Base-by-base conservation (phyloP, 2,329 filamentous ascomycete genomes). In the Huntiella savannae region DNA sequence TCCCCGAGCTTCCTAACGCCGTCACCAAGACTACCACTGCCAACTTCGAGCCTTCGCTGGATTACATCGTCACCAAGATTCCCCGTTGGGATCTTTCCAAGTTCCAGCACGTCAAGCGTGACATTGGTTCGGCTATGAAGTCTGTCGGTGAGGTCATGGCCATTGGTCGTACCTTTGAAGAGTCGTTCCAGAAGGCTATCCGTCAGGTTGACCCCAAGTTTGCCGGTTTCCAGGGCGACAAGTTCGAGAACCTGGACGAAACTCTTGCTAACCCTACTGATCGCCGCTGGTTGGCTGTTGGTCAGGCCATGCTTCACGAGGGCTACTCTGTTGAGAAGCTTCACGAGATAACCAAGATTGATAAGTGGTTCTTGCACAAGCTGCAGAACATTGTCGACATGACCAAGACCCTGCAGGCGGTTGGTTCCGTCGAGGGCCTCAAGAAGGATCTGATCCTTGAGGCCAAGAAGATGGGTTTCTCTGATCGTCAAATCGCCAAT, bases 291-390 rank as follows among this genome's bases (percentile, higher is more conserved):
- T 73, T 98, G 56, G 91, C 91, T 53, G 86, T 98, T 58, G 88
- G 91, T 40, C 87, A 96, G 66, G 91, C 91, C 53, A 92, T 98
- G 85, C 77, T 94, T 54, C 86, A 96, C 68, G 86, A 95, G 66
- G 81, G 82, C 63, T 98, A 98, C 70, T 77, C 83, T 1, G 86
- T 95, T 40, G 88, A 98, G 53, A 78, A 74, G 61, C 72, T 98
- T 12, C 86, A 96, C 60, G 85, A 95, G 5, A 69, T 98, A 55
- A 93, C 82, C 66, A 95, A 94, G 73, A 98, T 98, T 57, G 91
- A 96, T 69, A 94, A 93, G 66, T 96, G 91, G 91, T 98, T 98
- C 72, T 67, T 98, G 56, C 77, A 95, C 77, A 96, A 98, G 74
- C 77, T 98, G 44, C 79, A 94, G 67, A 96, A 96, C 69, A 83